phyloP scores from a whole-genome alignment of 768 basidiomycete species.

The Russula vinacea region DNA sequence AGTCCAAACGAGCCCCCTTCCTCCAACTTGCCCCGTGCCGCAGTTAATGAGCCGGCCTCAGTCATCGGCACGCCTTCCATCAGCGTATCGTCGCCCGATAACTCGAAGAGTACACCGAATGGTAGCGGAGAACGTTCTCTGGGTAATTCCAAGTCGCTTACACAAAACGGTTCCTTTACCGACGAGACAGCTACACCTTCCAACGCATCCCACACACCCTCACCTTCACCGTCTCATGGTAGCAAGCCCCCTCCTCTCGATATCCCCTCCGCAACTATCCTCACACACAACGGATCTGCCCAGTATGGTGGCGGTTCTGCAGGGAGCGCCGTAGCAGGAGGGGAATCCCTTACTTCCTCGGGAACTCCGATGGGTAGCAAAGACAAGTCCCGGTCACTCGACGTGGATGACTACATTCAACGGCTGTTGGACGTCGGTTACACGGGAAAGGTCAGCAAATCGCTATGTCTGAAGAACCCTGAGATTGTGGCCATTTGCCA shows the following conservation, averaged over 20 bases:
- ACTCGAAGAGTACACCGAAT: conserved; percentile 40
- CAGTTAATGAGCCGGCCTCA: conserved; percentile 37
- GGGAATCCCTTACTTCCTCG: conserved; percentile 38
- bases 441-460: conserved; percentile 96
- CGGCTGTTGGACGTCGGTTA: conserved; percentile 95
- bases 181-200: conserved; percentile 42
- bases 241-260: conserved; percentile 60
- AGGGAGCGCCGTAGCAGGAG: conserved; percentile 41
- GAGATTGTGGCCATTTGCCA: conserved; percentile 94
- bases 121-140: conserved; percentile 40
- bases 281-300: conserved; percentile 54
- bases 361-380: conserved; percentile 43
- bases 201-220: conserved; percentile 30
- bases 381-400: conserved; percentile 67
- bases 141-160: conserved; percentile 24
- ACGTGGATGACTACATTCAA: conserved; percentile 98
- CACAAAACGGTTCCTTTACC: conserved; percentile 35
- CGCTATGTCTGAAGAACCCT: conserved; percentile 89
- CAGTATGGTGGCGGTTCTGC: conserved; percentile 47
- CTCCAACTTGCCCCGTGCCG: conserved; percentile 45
- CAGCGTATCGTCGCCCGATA: conserved; percentile 38
- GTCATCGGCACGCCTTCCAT: conserved; percentile 41
- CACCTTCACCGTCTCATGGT: conserved; percentile 33
- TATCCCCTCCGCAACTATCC: conserved; percentile 80
- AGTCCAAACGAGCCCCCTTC: conserved; percentile 42